phyloP scores from a whole-genome alignment of 2,329 filamentous ascomycete species.

The Arthrobotrys iridis region DNA sequence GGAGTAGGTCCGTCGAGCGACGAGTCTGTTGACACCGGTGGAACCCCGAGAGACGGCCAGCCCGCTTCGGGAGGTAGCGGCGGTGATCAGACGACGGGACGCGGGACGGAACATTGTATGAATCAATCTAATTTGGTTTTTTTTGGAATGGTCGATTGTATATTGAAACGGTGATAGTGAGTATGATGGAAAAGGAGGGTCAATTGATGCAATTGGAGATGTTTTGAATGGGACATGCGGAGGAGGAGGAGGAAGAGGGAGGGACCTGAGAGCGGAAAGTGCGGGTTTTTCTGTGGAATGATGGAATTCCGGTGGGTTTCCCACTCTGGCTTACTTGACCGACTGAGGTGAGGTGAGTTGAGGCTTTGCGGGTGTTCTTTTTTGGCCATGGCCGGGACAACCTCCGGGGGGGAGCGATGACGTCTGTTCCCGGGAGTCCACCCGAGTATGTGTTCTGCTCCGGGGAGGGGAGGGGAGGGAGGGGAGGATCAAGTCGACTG shows the following conservation, averaged over 20 bases:
- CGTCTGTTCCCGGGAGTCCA: conserved; percentile 26
- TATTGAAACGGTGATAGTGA: background rate
- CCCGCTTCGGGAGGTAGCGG: conserved; percentile 20
- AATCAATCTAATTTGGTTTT: background rate
- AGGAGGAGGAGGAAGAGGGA: background rate
- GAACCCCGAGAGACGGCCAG: conserved; percentile 1
- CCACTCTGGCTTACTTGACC: background rate
- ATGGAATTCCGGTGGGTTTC: background rate
- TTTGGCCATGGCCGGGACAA: too few relatives aligned
- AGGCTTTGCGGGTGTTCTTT: too few relatives aligned
- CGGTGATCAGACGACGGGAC: conserved; percentile 31
- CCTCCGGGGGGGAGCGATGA: conserved; percentile 12
- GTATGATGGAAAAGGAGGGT: background rate
- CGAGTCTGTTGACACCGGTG: conserved; percentile 35
- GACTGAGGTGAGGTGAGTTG: too few relatives aligned
- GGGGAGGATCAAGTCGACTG: too few relatives aligned
- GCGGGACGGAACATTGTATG: conserved; percentile 47
- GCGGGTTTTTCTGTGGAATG: conserved; percentile 42
- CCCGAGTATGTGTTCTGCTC: too few relatives aligned
- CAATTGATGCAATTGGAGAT: background rate
- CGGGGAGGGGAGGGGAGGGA: too few relatives aligned
- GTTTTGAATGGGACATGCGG: background rate
- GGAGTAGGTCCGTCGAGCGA: conserved; percentile 36
- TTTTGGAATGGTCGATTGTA: background rate
- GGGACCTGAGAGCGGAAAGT: conserved; percentile 15